Evolutionary conservation across 768 basidiomycete species (phyloP), one percentile per base, ranked within the genome.

Genomic region (Phaeolepiota aurea): DNA sequence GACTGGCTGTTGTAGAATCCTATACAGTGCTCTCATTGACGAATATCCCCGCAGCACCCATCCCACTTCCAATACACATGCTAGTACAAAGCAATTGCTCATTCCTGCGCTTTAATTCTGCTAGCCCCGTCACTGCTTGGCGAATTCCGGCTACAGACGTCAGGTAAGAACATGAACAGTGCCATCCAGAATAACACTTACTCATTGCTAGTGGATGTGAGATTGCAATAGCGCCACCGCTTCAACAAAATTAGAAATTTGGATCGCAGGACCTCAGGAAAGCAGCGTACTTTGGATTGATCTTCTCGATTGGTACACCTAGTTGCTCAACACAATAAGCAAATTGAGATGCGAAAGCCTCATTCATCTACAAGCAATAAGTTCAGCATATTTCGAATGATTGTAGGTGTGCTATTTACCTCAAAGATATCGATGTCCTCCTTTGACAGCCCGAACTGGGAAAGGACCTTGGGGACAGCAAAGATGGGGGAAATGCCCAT

Each of bases 281-380:
- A n/a, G n/a, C 20, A 3, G 65, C 74, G 61, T 66, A 78, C 87
- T 89, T 81, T 36, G 87, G 79, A 54, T 96, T 96, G 51, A 92
- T 82, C 59, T 82, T 91, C 50, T 79, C 74, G 13, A 85, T 78
- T 2, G 82, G 77, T 33, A 94, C 70, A 19, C 71, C 66, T 18
- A 93, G 71, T 52, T 88, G 68, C 52, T 93, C 84, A 5, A 93
- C 79, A 39, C 87, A 92, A 62, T 91, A 85, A n/a, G 86, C 87
- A 44, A 89, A 93, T 54, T 94, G 91, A 1, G 87, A 91, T 0
- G 89, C 90, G 45, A 93, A 94, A 0, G 91, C 91, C 59, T 92
- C 86, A 42, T 90, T 89, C 47, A 87, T 84, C 86, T 89, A 46
- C 9, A 44, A 20, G 39, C 16, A 14, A 28, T n/a, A 28, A n/a